Conservation (phyloP, 306 rosid genomes). For the Castanopsis chinensis region DNA sequence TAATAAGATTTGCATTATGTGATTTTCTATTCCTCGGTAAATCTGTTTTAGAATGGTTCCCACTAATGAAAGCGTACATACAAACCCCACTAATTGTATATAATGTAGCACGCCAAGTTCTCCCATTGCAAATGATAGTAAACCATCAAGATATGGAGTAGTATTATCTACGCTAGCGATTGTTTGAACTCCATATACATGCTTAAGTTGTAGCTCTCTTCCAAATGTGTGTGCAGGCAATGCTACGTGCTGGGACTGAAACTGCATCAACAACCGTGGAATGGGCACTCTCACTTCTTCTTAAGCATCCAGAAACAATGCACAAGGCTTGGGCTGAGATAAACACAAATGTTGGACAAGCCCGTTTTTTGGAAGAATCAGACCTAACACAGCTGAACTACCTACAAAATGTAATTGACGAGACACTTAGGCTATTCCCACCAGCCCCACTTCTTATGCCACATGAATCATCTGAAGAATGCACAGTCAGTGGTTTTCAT, state of each 20-base stretch:
- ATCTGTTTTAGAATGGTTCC: no score
- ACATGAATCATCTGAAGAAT: constrained; percentile 20
- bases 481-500: constrained; percentile 20
- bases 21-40: no score
- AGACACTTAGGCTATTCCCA: constrained; percentile 23
- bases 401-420: constrained; percentile 26
- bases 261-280: constrained; percentile 40
- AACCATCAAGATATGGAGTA: no score
- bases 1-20: no score
- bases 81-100: no score
- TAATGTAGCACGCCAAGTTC: no score
- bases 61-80: no score
- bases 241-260: constrained; percentile 38
- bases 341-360: constrained; percentile 16
- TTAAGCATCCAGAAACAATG: constrained; percentile 42
- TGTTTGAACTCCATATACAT: no score
- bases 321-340: constrained; percentile 23
- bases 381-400: constrained; percentile 26
- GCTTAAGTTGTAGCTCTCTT: no score
- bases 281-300: constrained; percentile 49
- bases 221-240: constrained; percentile 11
- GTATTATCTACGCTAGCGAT: no score
- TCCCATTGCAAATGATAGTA: no score
- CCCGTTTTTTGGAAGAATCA: constrained; percentile 7
- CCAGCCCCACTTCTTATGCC: constrained; percentile 26